Evolutionary conservation across 345 rosid species (phyloP).

Genomic region (Rhizophora apiculata): DNA sequence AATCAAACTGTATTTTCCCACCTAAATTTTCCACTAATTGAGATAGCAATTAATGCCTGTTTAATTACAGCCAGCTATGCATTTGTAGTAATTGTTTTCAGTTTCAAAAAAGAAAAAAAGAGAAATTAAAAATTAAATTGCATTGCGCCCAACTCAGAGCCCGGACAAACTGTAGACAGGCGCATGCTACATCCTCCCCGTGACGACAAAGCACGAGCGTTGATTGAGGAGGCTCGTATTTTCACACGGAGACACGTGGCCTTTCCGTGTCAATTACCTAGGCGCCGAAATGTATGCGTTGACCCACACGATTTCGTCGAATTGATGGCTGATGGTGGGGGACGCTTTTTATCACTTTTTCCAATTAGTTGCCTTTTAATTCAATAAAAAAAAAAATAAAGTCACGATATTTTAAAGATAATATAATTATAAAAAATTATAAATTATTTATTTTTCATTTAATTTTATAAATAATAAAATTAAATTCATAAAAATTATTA

Average conservation of each 20-base stretch:
- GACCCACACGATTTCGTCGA: conserved; percentile 41
- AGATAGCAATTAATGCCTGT: too few species aligned
- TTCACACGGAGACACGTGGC: conserved; percentile 21
- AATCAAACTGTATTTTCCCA: too few species aligned
- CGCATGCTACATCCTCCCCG: background rate
- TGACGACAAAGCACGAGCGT: background rate
- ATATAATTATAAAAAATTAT: background rate
- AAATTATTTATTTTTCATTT: background rate
- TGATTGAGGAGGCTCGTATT: background rate
- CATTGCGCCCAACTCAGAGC: too few species aligned
- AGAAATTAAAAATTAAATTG: too few species aligned
- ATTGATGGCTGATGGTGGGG: conserved; percentile 5
- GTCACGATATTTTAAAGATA: too few species aligned
- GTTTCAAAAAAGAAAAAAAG: too few species aligned
- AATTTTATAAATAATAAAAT: too few species aligned
- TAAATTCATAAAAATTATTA: too few species aligned
- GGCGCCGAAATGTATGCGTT: conserved; percentile 31
- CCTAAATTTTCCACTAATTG: too few species aligned
- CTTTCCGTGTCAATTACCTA: conserved; percentile 10
- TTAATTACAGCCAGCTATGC: too few species aligned
- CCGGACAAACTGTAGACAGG: background rate
- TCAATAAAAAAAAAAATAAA: too few species aligned
- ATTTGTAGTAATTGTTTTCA: too few species aligned
- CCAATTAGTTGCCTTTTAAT: conserved; percentile 25
- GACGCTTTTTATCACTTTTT: conserved; percentile 11